Conservation (phyloP, 2,329 filamentous ascomycete genomes). For the Nothophaeocryptopus gaeumannii region DNA sequence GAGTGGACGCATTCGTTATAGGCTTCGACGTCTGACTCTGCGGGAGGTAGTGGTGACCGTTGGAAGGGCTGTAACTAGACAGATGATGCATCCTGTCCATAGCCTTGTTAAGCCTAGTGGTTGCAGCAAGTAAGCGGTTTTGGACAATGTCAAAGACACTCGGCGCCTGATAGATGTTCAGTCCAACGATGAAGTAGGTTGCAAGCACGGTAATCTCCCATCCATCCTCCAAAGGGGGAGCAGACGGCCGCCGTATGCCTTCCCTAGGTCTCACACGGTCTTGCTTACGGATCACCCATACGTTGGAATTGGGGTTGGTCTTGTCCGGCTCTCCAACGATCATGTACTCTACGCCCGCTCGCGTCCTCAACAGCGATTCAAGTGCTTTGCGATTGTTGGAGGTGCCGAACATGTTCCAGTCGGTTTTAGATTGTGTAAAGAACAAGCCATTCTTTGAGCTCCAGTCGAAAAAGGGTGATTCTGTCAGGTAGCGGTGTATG, state of each 20-base stretch:
- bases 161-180: conserved; percentile 61
- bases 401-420: conserved; percentile 49
- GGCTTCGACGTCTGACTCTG: conserved; percentile 38
- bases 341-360: conserved; percentile 59
- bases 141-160: conserved; percentile 58
- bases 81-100: conserved; percentile 53
- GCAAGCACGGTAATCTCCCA: conserved; percentile 54
- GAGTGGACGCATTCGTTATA: conserved; percentile 32
- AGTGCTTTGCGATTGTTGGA: conserved; percentile 56
- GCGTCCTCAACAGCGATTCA: conserved; percentile 53
- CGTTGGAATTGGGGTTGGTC: conserved; percentile 31
- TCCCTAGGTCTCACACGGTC: conserved; percentile 44
- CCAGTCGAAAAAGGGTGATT: conserved; percentile 62
- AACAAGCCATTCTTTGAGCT: conserved; percentile 60
- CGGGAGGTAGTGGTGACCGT: conserved; percentile 57
- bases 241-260: conserved; percentile 35
- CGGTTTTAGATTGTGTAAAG: conserved; percentile 50
- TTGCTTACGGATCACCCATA: conserved; percentile 62
- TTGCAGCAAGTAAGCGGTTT: conserved; percentile 51
- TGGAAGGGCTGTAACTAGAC: conserved; percentile 57
- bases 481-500: conserved; percentile 60
- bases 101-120: conserved; percentile 55
- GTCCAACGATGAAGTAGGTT: conserved; percentile 61
- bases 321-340: conserved; percentile 56
- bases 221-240: conserved; percentile 42